These are phyloP conservation scores for Chloranthus sessilifolius DNA, from an alignment of 164 flowering plant genomes.

Conservation along the genomic window DNA sequence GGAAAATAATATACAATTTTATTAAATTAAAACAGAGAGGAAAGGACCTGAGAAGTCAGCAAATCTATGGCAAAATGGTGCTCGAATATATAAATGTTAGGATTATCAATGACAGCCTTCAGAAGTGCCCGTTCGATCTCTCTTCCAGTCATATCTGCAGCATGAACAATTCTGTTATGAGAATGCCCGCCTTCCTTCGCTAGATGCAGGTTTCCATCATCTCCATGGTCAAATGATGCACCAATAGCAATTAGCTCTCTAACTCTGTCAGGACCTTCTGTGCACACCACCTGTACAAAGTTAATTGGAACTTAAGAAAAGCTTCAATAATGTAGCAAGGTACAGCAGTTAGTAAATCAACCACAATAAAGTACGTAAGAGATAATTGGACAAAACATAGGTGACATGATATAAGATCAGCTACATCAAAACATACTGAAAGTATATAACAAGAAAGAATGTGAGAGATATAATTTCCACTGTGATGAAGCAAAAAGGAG, in stretches of 20 bases:
- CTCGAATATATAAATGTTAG: constrained; percentile 67
- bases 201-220: constrained; percentile 94
- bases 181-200: constrained; percentile 98
- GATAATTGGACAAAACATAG: neutral
- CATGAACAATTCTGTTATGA: constrained; percentile 92
- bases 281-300: constrained; percentile 81
- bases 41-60: constrained; percentile 75
- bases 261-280: constrained; percentile 96
- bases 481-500: too few species aligned
- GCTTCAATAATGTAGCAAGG: constrained; percentile 5
- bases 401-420: too few species aligned
- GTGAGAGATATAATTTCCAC: too few species aligned
- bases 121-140: constrained; percentile 91
- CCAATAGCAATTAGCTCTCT: constrained; percentile 91
- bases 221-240: constrained; percentile 97
- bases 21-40: neutral
- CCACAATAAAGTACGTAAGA: neutral
- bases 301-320: constrained; percentile 7
- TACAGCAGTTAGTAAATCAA: neutral
- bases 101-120: constrained; percentile 73
- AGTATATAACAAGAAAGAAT: too few species aligned
- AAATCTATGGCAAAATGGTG: constrained; percentile 96
- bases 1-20: too few species aligned
- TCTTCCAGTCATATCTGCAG: constrained; percentile 98
- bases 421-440: too few species aligned